Percentiles rank a stretch among this genome's conserved stretches.
Conservation (phyloP, 192 early-diverging fungal genomes). For the Coemansia sp. region DNA sequence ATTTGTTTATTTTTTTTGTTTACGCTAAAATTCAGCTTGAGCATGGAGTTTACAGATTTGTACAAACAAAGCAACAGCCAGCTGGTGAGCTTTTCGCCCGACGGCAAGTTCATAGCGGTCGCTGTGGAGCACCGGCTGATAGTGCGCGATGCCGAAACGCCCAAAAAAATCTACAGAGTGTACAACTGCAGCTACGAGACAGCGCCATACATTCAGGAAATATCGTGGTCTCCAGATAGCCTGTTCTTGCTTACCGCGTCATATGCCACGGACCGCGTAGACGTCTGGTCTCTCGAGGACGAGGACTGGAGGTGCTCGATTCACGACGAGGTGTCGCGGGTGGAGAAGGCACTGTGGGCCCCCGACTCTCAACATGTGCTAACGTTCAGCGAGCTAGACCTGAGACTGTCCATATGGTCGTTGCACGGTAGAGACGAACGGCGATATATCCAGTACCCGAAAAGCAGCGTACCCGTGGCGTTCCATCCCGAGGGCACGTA, state of each 20-base stretch:
- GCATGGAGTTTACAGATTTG: slow-evolving; percentile 53
- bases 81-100: slow-evolving; percentile 45
- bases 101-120: slow-evolving; percentile 43
- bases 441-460: slow-evolving; percentile 48
- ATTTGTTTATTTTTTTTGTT: slow-evolving; percentile 9
- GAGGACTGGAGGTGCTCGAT: slow-evolving; percentile 41
- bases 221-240: slow-evolving; percentile 46
- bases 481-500: slow-evolving; percentile 39
- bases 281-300: slow-evolving; percentile 53
- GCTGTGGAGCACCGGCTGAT: slow-evolving; percentile 52
- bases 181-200: slow-evolving; percentile 30
- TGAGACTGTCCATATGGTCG: slow-evolving; percentile 52
- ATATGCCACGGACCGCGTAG: slow-evolving; percentile 34
- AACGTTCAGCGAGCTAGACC: slow-evolving; percentile 50
- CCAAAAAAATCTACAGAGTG: slow-evolving; percentile 45
- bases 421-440: slow-evolving; percentile 27
- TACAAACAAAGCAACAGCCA: slow-evolving; percentile 51
- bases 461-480: slow-evolving; percentile 16
- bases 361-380: slow-evolving; percentile 36
- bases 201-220: slow-evolving; percentile 40
- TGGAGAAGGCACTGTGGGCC: slow-evolving; percentile 41
- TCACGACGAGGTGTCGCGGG: slow-evolving; percentile 31
- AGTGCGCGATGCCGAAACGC: slow-evolving; percentile 40
- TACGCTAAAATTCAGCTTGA: not conserved
- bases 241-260: slow-evolving; percentile 40